Evolutionary conservation across 2,329 filamentous ascomycete genomes (phyloP).

Genomic region (Annulohypoxylon truncatum): DNA sequence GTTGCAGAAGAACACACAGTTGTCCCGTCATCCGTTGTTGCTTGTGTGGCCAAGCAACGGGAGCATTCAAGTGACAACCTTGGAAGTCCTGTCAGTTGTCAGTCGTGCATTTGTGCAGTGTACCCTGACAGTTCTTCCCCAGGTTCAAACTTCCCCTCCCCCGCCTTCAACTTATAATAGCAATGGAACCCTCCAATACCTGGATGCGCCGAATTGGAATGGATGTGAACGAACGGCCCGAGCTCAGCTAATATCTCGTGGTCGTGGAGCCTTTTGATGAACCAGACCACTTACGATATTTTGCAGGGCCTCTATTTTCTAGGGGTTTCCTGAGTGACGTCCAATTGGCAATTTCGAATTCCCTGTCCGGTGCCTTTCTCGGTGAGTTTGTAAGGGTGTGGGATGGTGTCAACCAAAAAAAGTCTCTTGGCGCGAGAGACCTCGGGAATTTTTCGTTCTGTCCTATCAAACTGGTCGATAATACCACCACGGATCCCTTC

Average conservation of each 20-base stretch:
- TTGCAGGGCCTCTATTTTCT: conserved; percentile 6
- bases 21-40: not conserved
- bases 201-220: conserved; percentile 11
- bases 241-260: conserved; percentile 25
- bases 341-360: conserved; percentile 35
- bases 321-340: conserved; percentile 9
- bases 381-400: conserved; percentile 34
- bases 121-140: conserved; percentile 2
- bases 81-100: not conserved
- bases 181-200: conserved; percentile 24
- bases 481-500: conserved; percentile 12
- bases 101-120: not conserved
- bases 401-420: conserved; percentile 25
- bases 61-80: not conserved
- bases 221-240: conserved; percentile 18
- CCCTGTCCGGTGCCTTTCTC: conserved; percentile 39
- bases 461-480: conserved; percentile 22
- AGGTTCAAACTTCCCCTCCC: conserved; percentile 30
- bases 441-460: conserved; percentile 33
- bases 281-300: conserved; percentile 13
- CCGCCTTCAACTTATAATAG: conserved; percentile 38
- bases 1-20: conserved; percentile 22
- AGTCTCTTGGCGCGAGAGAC: conserved; percentile 35
- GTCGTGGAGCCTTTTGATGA: conserved; percentile 8
- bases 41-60: conserved; percentile 5